A percentile compares a stretch with the other conserved stretches of the same genome.
phyloP scores from a whole-genome alignment of 768 basidiomycete species.

The Amanita jacksonii region DNA sequence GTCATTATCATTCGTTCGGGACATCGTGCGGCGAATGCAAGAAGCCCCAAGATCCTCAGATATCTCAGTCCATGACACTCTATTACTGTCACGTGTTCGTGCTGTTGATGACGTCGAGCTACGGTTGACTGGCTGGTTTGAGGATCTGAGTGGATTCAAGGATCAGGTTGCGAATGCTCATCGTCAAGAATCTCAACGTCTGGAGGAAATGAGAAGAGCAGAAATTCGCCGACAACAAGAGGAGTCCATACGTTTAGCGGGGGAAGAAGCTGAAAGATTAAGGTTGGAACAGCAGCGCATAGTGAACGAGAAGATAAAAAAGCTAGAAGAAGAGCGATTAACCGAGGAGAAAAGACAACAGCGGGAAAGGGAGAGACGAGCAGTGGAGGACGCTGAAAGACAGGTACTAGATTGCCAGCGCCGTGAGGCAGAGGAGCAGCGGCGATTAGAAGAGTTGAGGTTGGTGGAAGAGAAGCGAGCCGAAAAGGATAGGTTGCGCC shows the following conservation, averaged over 20 bases:
- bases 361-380: constrained; percentile 16
- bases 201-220: constrained; percentile 26
- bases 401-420: constrained; percentile 14
- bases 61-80: constrained; percentile 30
- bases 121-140: constrained; percentile 38
- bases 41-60: constrained; percentile 32
- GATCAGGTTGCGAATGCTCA: constrained; percentile 31
- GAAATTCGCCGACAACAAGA: constrained; percentile 25
- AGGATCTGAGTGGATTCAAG: constrained; percentile 31
- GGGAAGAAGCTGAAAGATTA: constrained; percentile 26
- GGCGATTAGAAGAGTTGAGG: constrained; percentile 20
- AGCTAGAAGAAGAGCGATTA: constrained; percentile 16
- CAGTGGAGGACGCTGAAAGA: constrained; percentile 16
- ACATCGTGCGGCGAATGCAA: constrained; percentile 50
- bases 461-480: constrained; percentile 21
- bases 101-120: constrained; percentile 43
- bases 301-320: constrained; percentile 18
- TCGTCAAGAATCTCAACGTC: constrained; percentile 30
- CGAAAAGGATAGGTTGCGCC: constrained; percentile 19
- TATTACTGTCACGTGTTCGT: constrained; percentile 40
- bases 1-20: constrained; percentile 45
- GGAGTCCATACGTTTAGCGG: constrained; percentile 26
- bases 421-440: constrained; percentile 15
- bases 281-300: constrained; percentile 23
- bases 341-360: constrained; percentile 15